Percentiles rank a stretch among this genome's conserved stretches.
Conservation (phyloP, 2,329 filamentous ascomycete genomes). For the Zasmidium citrigriseum region DNA sequence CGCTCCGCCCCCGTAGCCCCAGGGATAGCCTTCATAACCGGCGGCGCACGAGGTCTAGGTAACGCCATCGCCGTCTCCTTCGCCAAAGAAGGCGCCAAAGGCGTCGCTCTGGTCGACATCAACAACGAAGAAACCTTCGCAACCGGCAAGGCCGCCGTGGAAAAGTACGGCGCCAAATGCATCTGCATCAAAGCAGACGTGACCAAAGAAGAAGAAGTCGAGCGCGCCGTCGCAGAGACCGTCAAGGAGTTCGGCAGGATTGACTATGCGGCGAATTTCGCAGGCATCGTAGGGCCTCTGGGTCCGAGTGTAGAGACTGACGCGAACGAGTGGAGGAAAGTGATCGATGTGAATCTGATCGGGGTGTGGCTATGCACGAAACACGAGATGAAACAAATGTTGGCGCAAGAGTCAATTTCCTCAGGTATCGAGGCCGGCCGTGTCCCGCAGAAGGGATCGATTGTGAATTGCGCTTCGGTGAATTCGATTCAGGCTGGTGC, state of each 20-base stretch:
- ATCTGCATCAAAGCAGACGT: constrained; percentile 31
- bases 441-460: constrained; percentile 33
- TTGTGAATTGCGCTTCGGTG: constrained; percentile 44
- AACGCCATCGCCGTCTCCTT: constrained; percentile 31
- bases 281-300: constrained; percentile 37
- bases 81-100: constrained; percentile 29
- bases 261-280: constrained; percentile 43
- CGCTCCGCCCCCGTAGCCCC: constrained; percentile 26
- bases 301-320: constrained; percentile 31
- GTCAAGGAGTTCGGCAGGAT: constrained; percentile 39
- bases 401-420: constrained; percentile 33
- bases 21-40: constrained; percentile 31
- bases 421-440: constrained; percentile 24
- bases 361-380: constrained; percentile 41
- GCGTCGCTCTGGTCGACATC: constrained; percentile 29
- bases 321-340: constrained; percentile 37
- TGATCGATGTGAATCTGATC: constrained; percentile 40
- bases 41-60: constrained; percentile 28
- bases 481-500: constrained; percentile 38
- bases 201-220: constrained; percentile 36
- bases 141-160: constrained; percentile 25
- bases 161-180: constrained; percentile 27
- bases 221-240: constrained; percentile 35
- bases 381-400: constrained; percentile 45
- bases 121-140: constrained; percentile 24